Evolutionary conservation across 2,329 filamentous ascomycete species (phyloP).

Genomic region (Lachnellula subtilissima): DNA sequence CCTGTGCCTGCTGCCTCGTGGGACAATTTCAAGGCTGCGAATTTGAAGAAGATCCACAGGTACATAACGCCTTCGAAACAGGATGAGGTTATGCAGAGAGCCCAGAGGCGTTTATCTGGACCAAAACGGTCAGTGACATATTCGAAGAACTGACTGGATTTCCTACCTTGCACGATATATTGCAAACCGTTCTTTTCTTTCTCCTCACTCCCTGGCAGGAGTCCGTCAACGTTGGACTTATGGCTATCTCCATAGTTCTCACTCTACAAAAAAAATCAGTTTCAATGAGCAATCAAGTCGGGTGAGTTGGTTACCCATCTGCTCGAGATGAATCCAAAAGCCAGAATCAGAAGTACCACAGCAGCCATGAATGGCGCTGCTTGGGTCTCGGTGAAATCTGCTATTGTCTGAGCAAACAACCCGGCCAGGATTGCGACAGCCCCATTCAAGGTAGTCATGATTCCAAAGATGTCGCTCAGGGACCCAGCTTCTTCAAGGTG

Average conservation of each 20-base stretch:
- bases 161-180: not conserved
- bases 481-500: constrained; percentile 38
- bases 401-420: constrained; percentile 44
- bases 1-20: constrained; percentile 30
- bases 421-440: constrained; percentile 50
- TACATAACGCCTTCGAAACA: constrained; percentile 57
- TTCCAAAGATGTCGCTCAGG: constrained; percentile 47
- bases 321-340: constrained; percentile 40
- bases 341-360: constrained; percentile 36
- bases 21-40: constrained; percentile 44
- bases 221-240: not conserved
- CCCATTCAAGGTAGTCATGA: constrained; percentile 47
- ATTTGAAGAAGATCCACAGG: constrained; percentile 58
- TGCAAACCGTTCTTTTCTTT: constrained; percentile 12
- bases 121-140: constrained; percentile 1
- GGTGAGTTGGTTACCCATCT: constrained; percentile 40
- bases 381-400: constrained; percentile 41
- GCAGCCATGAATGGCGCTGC: constrained; percentile 47
- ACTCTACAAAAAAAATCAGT: constrained; percentile 28
- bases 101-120: constrained; percentile 42
- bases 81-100: constrained; percentile 46
- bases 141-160: not conserved
- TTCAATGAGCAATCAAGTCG: not conserved
- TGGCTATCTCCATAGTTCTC: constrained; percentile 43
- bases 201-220: not conserved